Base-by-base conservation (phyloP, 2,329 filamentous ascomycete species). In the Botrytis cinerea region DNA sequence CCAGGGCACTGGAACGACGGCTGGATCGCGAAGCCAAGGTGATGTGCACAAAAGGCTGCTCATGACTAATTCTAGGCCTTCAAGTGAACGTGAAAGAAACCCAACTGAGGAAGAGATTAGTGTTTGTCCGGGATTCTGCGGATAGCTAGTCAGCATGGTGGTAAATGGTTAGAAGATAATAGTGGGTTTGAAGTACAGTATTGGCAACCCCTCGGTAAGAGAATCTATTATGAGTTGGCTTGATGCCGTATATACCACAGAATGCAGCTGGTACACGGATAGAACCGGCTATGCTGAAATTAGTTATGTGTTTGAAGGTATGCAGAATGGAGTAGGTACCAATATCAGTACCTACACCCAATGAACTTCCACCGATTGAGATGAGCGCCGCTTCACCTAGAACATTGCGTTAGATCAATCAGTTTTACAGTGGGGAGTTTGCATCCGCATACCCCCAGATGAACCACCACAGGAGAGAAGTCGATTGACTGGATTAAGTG, bases 21-120 rank as follows among this genome's bases (percentile, higher is more conserved):
- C 82, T 0, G 91, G 90, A 78, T 93, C 91, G 73, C 87, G 81
- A 1, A 87, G 80, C 91, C 91, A 93, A 0, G 91, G 91, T 70
- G 88, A 77, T 35, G 85, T 85, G 8, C 82, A 82, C 1, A 93
- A 81, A 0, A 92, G 78, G 0, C 86, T 82, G 75, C 87, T 84
- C 2, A 88, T 84, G 2, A 89, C 77, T 1, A 92, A 80, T 38
- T 85, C 84, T 6, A 92, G 78, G 0, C 85, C 86, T 1, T 83
- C 82, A 1, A 86, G 80, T 0, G 86, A 88, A 0, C 85, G 86
- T 0, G 87, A 87, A 25, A 93, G 80, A 0, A 89, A 88, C 0
- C 90, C 91, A 16, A 91, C 85, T 0, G 90, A 87, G 0, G 87
- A 90, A 4, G 87, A 82, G 25, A 91, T 84, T 0, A 84, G 86